Base-by-base conservation (phyloP, 2,329 filamentous ascomycete species). In the Sporothrix sp. region DNA sequence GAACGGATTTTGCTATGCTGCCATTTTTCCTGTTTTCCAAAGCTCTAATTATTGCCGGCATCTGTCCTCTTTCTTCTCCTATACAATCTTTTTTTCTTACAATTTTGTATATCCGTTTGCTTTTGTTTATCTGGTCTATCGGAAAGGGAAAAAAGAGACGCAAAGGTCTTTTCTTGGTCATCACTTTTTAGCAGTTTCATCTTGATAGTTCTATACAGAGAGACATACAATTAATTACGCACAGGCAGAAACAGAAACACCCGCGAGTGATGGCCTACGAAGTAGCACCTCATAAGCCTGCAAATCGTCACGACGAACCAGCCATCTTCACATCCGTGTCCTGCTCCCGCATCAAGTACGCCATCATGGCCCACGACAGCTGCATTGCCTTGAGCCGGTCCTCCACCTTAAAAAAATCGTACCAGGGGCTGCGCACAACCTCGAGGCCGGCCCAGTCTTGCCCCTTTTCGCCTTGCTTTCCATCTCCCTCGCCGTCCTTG, bases 371-470 rank as follows among this genome's bases (percentile, higher is more conserved):
- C 79, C 80, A 84, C 1, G 81, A 57, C 9, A 76, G 54, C 55
- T 69, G 65, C 74, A 82, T 74, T 3, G 78, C 79, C 56, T 71
- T 71, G 23, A 82, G 59, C 40, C 80, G 64, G 50, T 83, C 74
- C 20, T 75, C 68, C 0, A 63, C 59, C 43, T 72, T 56, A 58
- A 82, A 83, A 10, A 83, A 62, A 58, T 84, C 80, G 58, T 70
- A 81, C 80, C 80, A 84, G 35, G 62, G 67, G 55, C 75, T 82
- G 54, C 79, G 71, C 70, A 74, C 76, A 32, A 80, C 68, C 57
- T 74, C 68, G 2, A 82, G 63, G 56, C 66, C 51, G n/a, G 30
- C 21, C 38, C 48, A 38, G 8, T 18, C 32, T n/a, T 2, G 2
- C 40, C 25, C 25, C 25, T 28, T 27, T 27, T 14, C 56, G n/a